Conservation (phyloP, 2,329 filamentous ascomycete species). For the Fusarium udum region DNA sequence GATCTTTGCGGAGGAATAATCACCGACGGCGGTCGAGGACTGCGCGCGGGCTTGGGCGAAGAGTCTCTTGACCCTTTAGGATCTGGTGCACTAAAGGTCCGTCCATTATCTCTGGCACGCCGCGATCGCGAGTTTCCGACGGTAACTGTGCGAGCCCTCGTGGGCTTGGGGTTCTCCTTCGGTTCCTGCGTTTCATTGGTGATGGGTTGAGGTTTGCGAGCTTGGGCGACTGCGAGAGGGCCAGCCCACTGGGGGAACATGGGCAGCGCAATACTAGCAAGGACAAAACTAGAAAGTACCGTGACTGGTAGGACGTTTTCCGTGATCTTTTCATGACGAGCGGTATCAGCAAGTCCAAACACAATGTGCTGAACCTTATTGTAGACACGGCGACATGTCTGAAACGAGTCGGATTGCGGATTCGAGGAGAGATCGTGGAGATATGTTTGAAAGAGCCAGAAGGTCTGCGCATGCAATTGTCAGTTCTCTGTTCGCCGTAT, state of each 20-base stretch:
- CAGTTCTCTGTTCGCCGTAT: conserved; percentile 11
- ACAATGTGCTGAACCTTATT: conserved; percentile 91
- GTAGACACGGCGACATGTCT: conserved; percentile 84
- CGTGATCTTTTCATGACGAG: conserved; percentile 77
- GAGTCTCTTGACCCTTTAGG: conserved; percentile 44
- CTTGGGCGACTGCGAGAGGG: conserved; percentile 82
- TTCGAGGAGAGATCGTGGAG: conserved; percentile 81
- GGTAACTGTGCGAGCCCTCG: conserved; percentile 75
- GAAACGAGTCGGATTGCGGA: conserved; percentile 80
- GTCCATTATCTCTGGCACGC: conserved; percentile 55
- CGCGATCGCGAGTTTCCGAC: conserved; percentile 60
- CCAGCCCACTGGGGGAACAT: conserved; percentile 81
- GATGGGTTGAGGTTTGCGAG: conserved; percentile 72
- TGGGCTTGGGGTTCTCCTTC: conserved; percentile 56
- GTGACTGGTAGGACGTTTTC: conserved; percentile 85
- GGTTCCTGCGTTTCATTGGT: conserved; percentile 46
- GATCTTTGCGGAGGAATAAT: conserved; percentile 39
- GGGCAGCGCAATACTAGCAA: conserved; percentile 79
- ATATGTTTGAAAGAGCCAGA: conserved; percentile 91
- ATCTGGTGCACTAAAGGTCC: conserved; percentile 58
- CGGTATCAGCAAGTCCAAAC: conserved; percentile 77
- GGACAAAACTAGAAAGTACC: conserved; percentile 80
- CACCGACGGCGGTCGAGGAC: conserved; percentile 30
- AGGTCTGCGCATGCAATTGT: conserved; percentile 66
- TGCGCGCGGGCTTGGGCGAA: conserved; percentile 42